These are phyloP conservation scores for Psilocybe tampanensis DNA, from an alignment of 768 basidiomycete species.

Conservation along the genomic window DNA sequence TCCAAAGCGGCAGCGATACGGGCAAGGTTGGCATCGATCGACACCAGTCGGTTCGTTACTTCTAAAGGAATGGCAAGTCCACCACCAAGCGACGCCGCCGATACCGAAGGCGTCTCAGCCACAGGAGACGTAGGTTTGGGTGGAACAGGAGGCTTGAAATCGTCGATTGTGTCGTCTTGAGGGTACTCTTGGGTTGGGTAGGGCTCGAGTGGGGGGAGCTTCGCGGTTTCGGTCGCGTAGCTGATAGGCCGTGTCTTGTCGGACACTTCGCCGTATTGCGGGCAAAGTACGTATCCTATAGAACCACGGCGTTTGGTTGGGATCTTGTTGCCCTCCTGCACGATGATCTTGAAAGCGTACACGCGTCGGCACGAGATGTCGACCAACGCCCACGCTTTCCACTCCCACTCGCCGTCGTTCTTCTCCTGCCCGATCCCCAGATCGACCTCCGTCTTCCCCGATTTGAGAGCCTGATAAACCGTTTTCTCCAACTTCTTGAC, in stretches of 20 bases:
- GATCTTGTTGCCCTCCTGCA: slow-evolving; percentile 30
- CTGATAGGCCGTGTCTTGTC: slow-evolving; percentile 32
- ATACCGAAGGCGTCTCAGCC: slow-evolving; percentile 8
- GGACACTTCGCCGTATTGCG: slow-evolving; percentile 33
- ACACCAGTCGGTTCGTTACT: slow-evolving; percentile 30
- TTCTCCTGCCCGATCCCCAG: slow-evolving; percentile 32
- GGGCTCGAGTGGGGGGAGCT: slow-evolving; percentile 29
- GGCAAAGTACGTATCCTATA: slow-evolving; percentile 39
- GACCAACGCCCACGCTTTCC: slow-evolving; percentile 40
- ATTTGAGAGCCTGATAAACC: slow-evolving; percentile 39
- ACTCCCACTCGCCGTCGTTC: slow-evolving; percentile 34
- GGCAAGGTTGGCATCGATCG: slow-evolving; percentile 36
- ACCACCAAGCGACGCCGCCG: background rate
- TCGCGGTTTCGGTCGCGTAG: slow-evolving; percentile 35
- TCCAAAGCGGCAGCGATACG: slow-evolving; percentile 40
- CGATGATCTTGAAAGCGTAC: slow-evolving; percentile 41
- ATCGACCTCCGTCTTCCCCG: slow-evolving; percentile 39
- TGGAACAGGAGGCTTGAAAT: slow-evolving; percentile 32
- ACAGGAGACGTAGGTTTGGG: slow-evolving; percentile 25
- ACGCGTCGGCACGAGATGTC: slow-evolving; percentile 41
- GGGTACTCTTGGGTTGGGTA: slow-evolving; percentile 18
- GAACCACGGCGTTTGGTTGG: slow-evolving; percentile 30
- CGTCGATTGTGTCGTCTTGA: slow-evolving; percentile 36
- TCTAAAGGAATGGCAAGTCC: slow-evolving; percentile 25
- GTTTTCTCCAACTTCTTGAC: slow-evolving; percentile 31